Evolutionary conservation across 257 asterid species (phyloP), one percentile per base, ranked within the genome.

Genomic region (Solanum boliviense): DNA sequence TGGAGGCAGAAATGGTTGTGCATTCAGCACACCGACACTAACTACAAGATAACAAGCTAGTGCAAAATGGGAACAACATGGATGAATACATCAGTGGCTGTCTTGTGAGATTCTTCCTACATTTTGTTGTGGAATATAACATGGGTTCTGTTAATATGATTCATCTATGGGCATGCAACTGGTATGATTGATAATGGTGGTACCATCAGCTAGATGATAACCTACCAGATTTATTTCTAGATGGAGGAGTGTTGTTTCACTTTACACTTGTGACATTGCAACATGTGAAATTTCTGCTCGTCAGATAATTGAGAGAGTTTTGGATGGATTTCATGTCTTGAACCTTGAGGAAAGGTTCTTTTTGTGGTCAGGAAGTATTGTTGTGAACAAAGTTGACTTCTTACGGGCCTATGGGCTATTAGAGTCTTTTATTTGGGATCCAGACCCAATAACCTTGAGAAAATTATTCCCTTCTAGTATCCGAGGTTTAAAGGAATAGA

Each of bases 221-320:
- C 67, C 23, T 58, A 58, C 4, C 41, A 39, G 0, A 39, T 39
- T 9, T 39, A 39, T 39, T 39, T 15, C 71, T 48, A 2, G 58
- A 48, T 58, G 13, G 27, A 58, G 68, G 27, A 58, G 27, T 58
- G 68, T 58, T 58, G 13, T 58, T 21, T 58, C 68, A 20, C 68
- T 58, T 58, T 5, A 58, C 68, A 20, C 27, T 58, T 0, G 27
- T 58, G 5, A 58, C 68, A 58, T 58, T 58, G 25, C 12, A 58
- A 0, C 1, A 1, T 21, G 68, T 7, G 27, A 58, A 58, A 20
- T 20, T 6, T 0, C 0, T 20, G 2, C 11, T 58, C 0, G 4
- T 58, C 25, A 20, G 25, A 58, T 18, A 6, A 56, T 56, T 56
- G n/a, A 56, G 65, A 18, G 23, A 6, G 65, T 56, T 56, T 20